Percentiles rank a stretch among this genome's conserved stretches.
These are phyloP conservation scores for Suhomyces chickasaworum DNA, from an alignment of 1,139 yeast species.

Conservation along the genomic window DNA sequence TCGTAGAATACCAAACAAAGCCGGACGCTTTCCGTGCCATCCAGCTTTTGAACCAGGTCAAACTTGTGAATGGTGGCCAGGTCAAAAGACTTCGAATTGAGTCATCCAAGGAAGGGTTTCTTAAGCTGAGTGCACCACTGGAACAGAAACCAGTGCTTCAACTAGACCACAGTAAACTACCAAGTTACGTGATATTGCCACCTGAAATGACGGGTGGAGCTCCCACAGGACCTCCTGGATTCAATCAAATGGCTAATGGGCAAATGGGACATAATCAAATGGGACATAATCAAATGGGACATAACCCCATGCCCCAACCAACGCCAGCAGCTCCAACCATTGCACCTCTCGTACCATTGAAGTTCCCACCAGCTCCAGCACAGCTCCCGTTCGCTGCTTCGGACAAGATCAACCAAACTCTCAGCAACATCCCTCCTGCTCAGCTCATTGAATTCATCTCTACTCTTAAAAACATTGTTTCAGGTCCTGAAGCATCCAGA, in stretches of 20 bases:
- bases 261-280: slow-evolving; percentile 1
- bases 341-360: slow-evolving; percentile 11
- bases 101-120: slow-evolving; percentile 60
- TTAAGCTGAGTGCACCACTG: slow-evolving; percentile 29
- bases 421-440: slow-evolving; percentile 67
- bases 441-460: slow-evolving; percentile 68
- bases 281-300: slow-evolving; percentile 6
- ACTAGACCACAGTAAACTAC: slow-evolving; percentile 47
- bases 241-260: no score
- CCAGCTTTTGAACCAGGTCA: slow-evolving; percentile 43
- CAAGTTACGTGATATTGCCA: slow-evolving; percentile 58
- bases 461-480: slow-evolving; percentile 55
- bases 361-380: slow-evolving; percentile 30
- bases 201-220: slow-evolving; percentile 35
- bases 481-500: slow-evolving; percentile 53
- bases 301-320: not conserved
- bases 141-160: slow-evolving; percentile 42
- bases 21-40: slow-evolving; percentile 55
- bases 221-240: slow-evolving; percentile 3
- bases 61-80: slow-evolving; percentile 37
- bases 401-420: slow-evolving; percentile 56
- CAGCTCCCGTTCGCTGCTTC: slow-evolving; percentile 44
- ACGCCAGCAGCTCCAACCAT: slow-evolving; percentile 1
- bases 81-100: slow-evolving; percentile 53
- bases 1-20: slow-evolving; percentile 57